phyloP scores from a whole-genome alignment of 768 basidiomycete species.

The Tubosaeta sp. region DNA sequence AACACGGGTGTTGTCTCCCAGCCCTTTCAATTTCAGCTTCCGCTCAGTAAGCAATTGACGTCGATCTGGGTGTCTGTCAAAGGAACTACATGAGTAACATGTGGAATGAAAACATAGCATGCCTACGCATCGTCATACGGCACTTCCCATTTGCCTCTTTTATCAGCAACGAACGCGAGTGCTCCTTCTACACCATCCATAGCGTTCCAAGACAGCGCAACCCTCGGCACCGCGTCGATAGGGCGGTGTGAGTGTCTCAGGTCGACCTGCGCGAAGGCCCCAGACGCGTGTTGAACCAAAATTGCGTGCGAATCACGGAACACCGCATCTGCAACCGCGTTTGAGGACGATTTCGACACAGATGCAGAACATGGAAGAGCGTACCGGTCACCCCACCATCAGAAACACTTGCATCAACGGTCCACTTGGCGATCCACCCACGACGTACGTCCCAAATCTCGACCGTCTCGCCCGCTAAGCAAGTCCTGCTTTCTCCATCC shows the following conservation, averaged over 20 bases:
- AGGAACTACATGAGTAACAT: not conserved
- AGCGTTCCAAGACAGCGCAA: constrained; percentile 60
- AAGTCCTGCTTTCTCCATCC: constrained; percentile 11
- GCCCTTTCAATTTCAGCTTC: constrained; percentile 44
- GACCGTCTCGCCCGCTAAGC: constrained; percentile 48
- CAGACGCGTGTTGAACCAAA: constrained; percentile 71
- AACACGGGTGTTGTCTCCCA: constrained; percentile 53
- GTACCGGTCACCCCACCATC: constrained; percentile 77
- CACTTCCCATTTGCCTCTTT: constrained; percentile 50
- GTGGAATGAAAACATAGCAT: not conserved
- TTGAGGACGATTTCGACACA: not conserved
- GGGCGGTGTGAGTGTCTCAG: constrained; percentile 60
- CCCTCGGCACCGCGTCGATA: constrained; percentile 62
- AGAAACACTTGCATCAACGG: constrained; percentile 53
- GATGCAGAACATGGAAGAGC: constrained; percentile 11
- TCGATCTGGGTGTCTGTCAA: constrained; percentile 35
- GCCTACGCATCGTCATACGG: constrained; percentile 81
- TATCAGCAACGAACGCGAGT: constrained; percentile 63
- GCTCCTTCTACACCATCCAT: constrained; percentile 40
- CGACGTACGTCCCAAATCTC: constrained; percentile 88
- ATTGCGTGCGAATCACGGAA: constrained; percentile 70
- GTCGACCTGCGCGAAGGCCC: constrained; percentile 77
- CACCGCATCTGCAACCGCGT: constrained; percentile 46
- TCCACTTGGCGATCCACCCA: constrained; percentile 81
- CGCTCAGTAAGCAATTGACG: constrained; percentile 20